Percentiles rank a stretch among this genome's conserved stretches.
Evolutionary conservation across 768 basidiomycete species (phyloP).

Genomic region (Cytidiella melzeri): DNA sequence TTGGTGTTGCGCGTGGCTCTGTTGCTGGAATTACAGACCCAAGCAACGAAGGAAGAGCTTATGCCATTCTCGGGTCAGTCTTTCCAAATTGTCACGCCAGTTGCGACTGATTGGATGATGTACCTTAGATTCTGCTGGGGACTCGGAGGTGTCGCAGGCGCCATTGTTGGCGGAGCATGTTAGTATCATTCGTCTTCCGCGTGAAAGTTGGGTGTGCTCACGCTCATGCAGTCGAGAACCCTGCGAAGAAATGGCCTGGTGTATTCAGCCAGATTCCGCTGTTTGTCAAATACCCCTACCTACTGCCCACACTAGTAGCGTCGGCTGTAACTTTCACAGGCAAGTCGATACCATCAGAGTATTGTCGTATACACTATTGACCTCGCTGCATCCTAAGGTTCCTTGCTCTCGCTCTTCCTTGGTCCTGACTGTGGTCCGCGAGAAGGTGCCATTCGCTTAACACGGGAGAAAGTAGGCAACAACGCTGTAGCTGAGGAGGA

Average conservation of each 20-base stretch:
- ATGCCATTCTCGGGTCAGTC: slow-evolving; percentile 80
- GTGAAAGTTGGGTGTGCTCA: background rate
- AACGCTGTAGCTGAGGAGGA: slow-evolving; percentile 51
- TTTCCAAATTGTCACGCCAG: background rate
- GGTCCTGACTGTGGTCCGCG: slow-evolving; percentile 87
- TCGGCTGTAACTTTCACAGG: slow-evolving; percentile 69
- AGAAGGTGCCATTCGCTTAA: slow-evolving; percentile 77
- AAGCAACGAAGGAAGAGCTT: slow-evolving; percentile 91
- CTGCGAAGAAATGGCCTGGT: slow-evolving; percentile 80
- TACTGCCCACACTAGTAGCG: slow-evolving; percentile 80
- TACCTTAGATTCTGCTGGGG: slow-evolving; percentile 83
- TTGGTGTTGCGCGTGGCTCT: slow-evolving; percentile 89
- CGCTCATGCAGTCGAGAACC: slow-evolving; percentile 59
- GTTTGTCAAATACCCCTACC: slow-evolving; percentile 81
- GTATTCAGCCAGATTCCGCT: slow-evolving; percentile 60
- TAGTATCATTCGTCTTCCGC: slow-evolving; percentile 25
- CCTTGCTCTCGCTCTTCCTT: slow-evolving; percentile 82
- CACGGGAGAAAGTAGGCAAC: slow-evolving; percentile 59
- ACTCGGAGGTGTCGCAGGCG: slow-evolving; percentile 89
- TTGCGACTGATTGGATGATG: background rate
- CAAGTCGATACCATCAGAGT: slow-evolving; percentile 23
- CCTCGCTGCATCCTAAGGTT: slow-evolving; percentile 43
- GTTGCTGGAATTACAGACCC: slow-evolving; percentile 84
- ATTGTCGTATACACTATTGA: background rate
- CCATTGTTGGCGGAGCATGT: slow-evolving; percentile 82